A percentile compares a stretch with the other conserved stretches of the same genome.
phyloP scores from a whole-genome alignment of 495 filamentous ascomycete species.

The Neurospora sp. region DNA sequence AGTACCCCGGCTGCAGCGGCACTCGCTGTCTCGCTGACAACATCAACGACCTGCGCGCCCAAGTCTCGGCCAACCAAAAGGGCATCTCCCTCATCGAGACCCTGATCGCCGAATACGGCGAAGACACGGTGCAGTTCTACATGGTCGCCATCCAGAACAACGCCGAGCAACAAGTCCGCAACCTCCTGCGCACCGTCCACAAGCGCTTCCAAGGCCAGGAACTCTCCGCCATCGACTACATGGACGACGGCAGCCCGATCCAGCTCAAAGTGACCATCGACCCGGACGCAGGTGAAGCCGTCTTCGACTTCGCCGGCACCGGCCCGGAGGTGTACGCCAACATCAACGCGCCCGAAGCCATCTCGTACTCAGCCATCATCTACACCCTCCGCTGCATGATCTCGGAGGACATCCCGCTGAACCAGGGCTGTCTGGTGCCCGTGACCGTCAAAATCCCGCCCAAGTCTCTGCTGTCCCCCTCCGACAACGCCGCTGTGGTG shows the following conservation, averaged over 20 bases:
- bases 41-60: constrained; percentile 90
- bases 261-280: constrained; percentile 77
- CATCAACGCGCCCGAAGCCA: constrained; percentile 89
- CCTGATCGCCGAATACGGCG: constrained; percentile 83
- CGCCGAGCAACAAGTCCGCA: constrained; percentile 76
- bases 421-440: constrained; percentile 88
- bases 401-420: constrained; percentile 85
- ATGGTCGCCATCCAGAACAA: constrained; percentile 93
- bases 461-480: constrained; percentile 75
- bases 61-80: constrained; percentile 92
- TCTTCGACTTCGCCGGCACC: constrained; percentile 87
- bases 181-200: constrained; percentile 70
- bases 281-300: constrained; percentile 68
- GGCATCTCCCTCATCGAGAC: constrained; percentile 82
- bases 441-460: constrained; percentile 79
- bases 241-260: constrained; percentile 92
- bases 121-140: constrained; percentile 87
- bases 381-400: constrained; percentile 93
- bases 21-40: constrained; percentile 89
- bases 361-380: constrained; percentile 93
- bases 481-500: constrained; percentile 81
- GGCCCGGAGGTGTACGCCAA: constrained; percentile 91
- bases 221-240: constrained; percentile 69
- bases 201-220: constrained; percentile 68
- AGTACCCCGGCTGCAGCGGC: constrained; percentile 79